Base-by-base conservation (phyloP, 257 asterid genomes). In the Capsicum chinense region DNA sequence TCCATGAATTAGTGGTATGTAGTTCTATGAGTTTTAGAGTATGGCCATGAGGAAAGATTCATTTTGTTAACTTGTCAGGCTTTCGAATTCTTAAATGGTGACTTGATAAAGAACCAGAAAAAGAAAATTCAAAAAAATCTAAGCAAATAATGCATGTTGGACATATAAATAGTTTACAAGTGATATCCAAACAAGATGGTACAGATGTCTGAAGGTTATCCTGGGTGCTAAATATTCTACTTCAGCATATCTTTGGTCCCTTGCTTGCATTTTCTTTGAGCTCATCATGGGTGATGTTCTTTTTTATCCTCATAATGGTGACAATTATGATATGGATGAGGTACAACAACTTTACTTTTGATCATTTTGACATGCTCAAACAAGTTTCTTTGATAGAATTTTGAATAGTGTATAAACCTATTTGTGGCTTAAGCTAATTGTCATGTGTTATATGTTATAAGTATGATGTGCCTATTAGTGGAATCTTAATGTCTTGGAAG, bases 211-310 rank as follows among this genome's bases (percentile, higher is more conserved):
- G 26, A 1, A 26, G 26, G 26, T 26, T 26, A 26, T 26, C 26
- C 26, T 26, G 26, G 26, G 26, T 26, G 26, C 26, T 26, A 26
- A 26, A 26, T 26, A 26, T 26, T 26, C 26, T 26, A 68, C 78
- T 68, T 39, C 78, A 69, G 78, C 78, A 39, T 54, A 69, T 88
- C 90, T 95, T 85, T 95, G 98, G 99, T 95, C 99, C 39, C 91
- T 94, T 89, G 98, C 98, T 63, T 94, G 98, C 91, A 95, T 94
- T 87, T 94, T 97, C 89, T 95, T 95, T 85, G 99, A 95, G 91
- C 90, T 95, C 87, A 95, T 91, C 80, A 94, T 97, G 15, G 99
- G 99, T 37, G 99, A 95, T 83, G 98, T 94, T 83, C 96, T 95
- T 56, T 95, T 94, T 87, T 97, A 94, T 91, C 98, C 98, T 83